Base-by-base conservation (phyloP, 2,329 filamentous ascomycete genomes). In the Neoarthrinium moseri region DNA sequence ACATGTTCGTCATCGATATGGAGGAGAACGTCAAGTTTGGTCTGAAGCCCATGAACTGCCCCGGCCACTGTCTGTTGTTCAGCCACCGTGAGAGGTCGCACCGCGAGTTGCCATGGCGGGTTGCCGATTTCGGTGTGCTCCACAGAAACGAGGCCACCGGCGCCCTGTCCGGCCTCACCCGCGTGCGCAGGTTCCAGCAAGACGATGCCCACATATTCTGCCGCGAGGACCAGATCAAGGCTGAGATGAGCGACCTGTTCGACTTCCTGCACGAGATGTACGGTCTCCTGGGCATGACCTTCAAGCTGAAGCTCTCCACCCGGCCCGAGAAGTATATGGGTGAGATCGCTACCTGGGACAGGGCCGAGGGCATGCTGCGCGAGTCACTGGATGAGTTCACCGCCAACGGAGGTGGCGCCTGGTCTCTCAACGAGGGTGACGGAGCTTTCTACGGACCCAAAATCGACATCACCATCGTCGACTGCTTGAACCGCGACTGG, bases 381-480 rank as follows among this genome's bases (percentile, higher is more conserved):
- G 77, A 84, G 50, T 89, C 91, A 15, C 77, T 99, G 39, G 80
- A 94, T 54, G 78, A 84, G 51, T 97, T 96, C 67, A 78, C 81
- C 46, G 70, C 69, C 17, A 66, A 68, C 46, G 67, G 68, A 17
- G 61, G 52, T 35, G 78, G 83, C 26, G 75, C 83, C 52, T 99
- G 94, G 94, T 87, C 89, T 66, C 75, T 96, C 42, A 96, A 97
- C 69, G 87, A 90, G 49, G 94, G 92, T 47, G 94, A 99, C 59
- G 94, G 94, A 63, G 94, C 94, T 43, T 99, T 97, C 72, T 99
- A 99, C 67, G 94, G 94, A 2, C 94, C 94, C 42, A 99, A 99
- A 81, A 96, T 97, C 58, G 94, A 99, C 60, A 94, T 99, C 62
- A 95, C 89, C 51, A 91, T 99, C 61, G 86, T 84, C 42, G 92